Conservation (phyloP, 2,329 filamentous ascomycete species). For the Penicillium sp. region DNA sequence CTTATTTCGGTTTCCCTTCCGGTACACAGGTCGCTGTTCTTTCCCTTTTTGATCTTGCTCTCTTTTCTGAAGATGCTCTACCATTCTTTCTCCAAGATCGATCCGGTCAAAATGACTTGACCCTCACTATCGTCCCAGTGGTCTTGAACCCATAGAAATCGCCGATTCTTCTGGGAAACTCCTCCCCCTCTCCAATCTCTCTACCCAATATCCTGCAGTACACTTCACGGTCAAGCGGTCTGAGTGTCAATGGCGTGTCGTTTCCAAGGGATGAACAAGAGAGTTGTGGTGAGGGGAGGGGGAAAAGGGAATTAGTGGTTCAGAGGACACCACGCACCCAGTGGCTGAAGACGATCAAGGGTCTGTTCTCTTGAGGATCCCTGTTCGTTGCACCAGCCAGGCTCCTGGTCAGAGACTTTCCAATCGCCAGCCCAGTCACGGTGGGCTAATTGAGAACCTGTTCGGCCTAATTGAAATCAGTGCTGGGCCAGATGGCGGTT, state of each 20-base stretch:
- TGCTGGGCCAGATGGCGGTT: not conserved
- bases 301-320: conserved; percentile 16
- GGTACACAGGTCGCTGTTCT: too few relatives aligned
- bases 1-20: too few relatives aligned
- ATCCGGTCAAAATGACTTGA: too few relatives aligned
- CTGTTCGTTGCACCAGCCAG: conserved; percentile 11
- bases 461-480: conserved; percentile 2
- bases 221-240: conserved; percentile 3
- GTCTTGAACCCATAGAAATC: too few relatives aligned
- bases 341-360: conserved; percentile 23
- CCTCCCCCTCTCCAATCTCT: too few relatives aligned
- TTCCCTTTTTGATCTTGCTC: too few relatives aligned
- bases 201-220: not conserved
- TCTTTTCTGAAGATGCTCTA: too few relatives aligned
- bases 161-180: too few relatives aligned
- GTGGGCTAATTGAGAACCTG: conserved; percentile 1
- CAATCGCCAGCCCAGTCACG: too few relatives aligned
- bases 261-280: conserved; percentile 10
- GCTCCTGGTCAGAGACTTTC: not conserved
- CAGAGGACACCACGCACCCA: conserved; percentile 21
- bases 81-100: too few relatives aligned
- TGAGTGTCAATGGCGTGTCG: conserved; percentile 10
- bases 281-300: not conserved
- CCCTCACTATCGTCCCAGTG: too few relatives aligned
- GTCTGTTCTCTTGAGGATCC: conserved; percentile 21